Evolutionary conservation across 768 basidiomycete genomes (phyloP).

Genomic region (Lactifluus pinguis): DNA sequence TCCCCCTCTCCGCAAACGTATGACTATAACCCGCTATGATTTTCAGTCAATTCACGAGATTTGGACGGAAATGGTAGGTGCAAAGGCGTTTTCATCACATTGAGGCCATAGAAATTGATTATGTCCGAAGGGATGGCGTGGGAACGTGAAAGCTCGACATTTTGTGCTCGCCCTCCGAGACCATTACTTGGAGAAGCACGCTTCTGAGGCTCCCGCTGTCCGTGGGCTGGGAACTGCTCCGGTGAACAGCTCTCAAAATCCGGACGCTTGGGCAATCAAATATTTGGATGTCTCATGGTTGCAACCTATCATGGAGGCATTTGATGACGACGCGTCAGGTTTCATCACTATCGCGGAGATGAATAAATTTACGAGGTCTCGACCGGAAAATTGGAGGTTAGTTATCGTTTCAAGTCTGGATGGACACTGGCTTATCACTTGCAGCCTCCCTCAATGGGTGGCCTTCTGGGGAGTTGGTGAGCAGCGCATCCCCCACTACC

Average conservation of each 20-base stretch:
- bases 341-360: conserved; percentile 23
- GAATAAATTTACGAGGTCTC: conserved; percentile 2
- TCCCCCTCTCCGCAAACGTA: neutral
- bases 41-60: neutral
- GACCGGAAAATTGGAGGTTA: conserved; percentile 24
- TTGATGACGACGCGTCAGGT: conserved; percentile 29
- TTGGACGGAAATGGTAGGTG: conserved; percentile 23
- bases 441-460: conserved; percentile 26
- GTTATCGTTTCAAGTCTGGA: neutral
- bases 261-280: conserved; percentile 26
- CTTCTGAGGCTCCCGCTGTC: neutral
- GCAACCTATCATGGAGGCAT: conserved; percentile 25
- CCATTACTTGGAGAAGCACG: conserved; percentile 23
- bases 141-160: conserved; percentile 16
- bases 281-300: conserved; percentile 19
- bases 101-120: neutral
- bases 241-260: neutral
- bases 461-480: conserved; percentile 25
- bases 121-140: conserved; percentile 12
- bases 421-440: neutral
- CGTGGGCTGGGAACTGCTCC: neutral
- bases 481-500: neutral
- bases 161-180: conserved; percentile 26
- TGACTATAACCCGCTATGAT: neutral
- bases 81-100: neutral